Evolutionary conservation across 1,284 basidiomycete species (phyloP), one percentile per base, ranked within the genome.

Genomic region (Golubevia sp.): DNA sequence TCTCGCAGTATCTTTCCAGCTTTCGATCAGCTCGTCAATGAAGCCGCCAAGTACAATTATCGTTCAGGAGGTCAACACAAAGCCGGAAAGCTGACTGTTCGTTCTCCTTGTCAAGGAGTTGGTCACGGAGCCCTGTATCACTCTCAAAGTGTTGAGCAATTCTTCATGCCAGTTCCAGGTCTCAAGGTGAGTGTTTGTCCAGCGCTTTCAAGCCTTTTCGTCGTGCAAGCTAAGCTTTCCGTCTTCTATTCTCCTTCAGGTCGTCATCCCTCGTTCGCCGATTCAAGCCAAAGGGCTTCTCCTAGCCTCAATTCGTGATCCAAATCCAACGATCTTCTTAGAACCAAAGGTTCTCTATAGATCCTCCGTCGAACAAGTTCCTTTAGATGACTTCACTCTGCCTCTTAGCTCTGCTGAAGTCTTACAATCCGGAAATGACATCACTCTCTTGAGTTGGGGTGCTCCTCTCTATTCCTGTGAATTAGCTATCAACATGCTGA

Each of bases 111-210:
- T 18, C 93, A 93, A 89, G 90, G 92, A 13, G 94, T 96, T 73
- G 93, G 94, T 0, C 94, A 96, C 80, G 94, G 94, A 50, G 95
- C 91, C 13, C 84, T 96, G 64, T 97, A 97, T 82, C 94, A 97
- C 79, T 94, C 92, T 2, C 94, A 97, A 84, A 93, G 91, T 61
- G 93, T 94, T 0, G 94, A 97, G 86, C 94, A 92, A 0, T 97
- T 90, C 85, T 97, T 97, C 84, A 89, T 97, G 86, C 93, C 91
- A 54, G 94, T 92, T 1, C 87, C 92, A 0, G 95, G 94, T 0
- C 77, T 97, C 49, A 96, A 96, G 87, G 93, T 93, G 64, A 11
- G 70, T 58, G 20, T 49, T 23, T 1, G 48, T 18, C 48, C 1
- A 18, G 48, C 48, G 48, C 48, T 49, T 51, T 30, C 49, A 38